Evolutionary conservation across 75 land plant species (phyloP), one percentile per base, ranked within the genome.

Genomic region (Chamaecyparis obtusa): DNA sequence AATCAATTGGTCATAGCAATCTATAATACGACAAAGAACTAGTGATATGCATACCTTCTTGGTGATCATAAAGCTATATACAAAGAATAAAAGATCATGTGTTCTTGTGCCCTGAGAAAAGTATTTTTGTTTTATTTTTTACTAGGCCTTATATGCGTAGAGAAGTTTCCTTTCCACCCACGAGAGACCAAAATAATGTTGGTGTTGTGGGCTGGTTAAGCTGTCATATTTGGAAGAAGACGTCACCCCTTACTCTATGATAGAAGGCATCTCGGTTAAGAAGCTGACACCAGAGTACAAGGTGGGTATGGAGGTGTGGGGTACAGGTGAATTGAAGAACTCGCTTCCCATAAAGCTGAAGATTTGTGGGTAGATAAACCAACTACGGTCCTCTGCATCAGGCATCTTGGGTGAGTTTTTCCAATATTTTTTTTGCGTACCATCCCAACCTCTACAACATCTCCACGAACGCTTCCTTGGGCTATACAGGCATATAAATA

Each of bases 391-490:
- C 84, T 92, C 36, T 91, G 93, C 85, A 85, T 95, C 64, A 85
- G 96, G 74, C 90, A 94, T 3, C 96, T 94, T 33, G 96, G 96
- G 94, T 95, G 88, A 88, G 87, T 60, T 30, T 71, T 71, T 32
- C 32, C 9, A n/a, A 32, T n/a, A n/a, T n/a, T n/a, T n/a, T n/a
- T n/a, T n/a, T n/a, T n/a, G n/a, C n/a, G n/a, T n/a, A n/a, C n/a
- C n/a, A n/a, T n/a, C n/a, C n/a, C n/a, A n/a, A n/a, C n/a, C n/a
- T n/a, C n/a, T n/a, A n/a, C n/a, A n/a, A n/a, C n/a, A n/a, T n/a
- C n/a, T n/a, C n/a, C n/a, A n/a, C n/a, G n/a, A n/a, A n/a, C n/a
- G n/a, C n/a, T n/a, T n/a, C n/a, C n/a, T n/a, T n/a, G n/a, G n/a
- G n/a, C n/a, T n/a, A n/a, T n/a, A n/a, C n/a, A n/a, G n/a, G n/a